A percentile compares a stretch with the other conserved stretches of the same genome.
These are phyloP conservation scores for Mycena crocata DNA, from an alignment of 768 basidiomycete genomes.

Conservation along the genomic window DNA sequence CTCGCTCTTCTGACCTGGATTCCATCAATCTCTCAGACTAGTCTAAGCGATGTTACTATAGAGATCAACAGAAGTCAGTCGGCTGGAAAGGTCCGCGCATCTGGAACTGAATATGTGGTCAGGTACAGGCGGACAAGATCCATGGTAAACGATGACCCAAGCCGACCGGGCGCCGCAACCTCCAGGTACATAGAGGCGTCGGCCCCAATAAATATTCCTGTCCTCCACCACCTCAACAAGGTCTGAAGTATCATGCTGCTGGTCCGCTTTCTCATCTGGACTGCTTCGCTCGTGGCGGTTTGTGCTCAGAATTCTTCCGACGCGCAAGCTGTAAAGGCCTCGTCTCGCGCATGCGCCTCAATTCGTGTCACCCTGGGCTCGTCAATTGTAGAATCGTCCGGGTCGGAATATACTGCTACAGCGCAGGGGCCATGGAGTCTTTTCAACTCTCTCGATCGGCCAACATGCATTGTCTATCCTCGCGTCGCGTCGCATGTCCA, in stretches of 20 bases:
- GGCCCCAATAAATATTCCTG: too few relatives aligned
- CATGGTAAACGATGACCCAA: too few relatives aligned
- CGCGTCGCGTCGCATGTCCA: constrained; percentile 47
- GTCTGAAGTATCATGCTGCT: not conserved
- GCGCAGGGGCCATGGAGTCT: constrained; percentile 44
- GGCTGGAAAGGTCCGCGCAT: too few relatives aligned
- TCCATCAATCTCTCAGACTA: too few relatives aligned
- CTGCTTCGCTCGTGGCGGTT: not conserved
- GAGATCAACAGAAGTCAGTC: too few relatives aligned
- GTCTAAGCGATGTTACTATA: too few relatives aligned
- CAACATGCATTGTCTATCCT: constrained; percentile 54
- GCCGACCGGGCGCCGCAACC: too few relatives aligned
- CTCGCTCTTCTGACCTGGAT: too few relatives aligned
- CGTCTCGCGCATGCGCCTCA: constrained; percentile 4
- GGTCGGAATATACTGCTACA: constrained; percentile 24
- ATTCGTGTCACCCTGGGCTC: not conserved
- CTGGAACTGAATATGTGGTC: too few relatives aligned
- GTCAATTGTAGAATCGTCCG: constrained; percentile 19
- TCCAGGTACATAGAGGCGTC: too few relatives aligned
- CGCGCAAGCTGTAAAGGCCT: not conserved
- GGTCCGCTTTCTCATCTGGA: not conserved
- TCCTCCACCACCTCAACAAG: too few relatives aligned
- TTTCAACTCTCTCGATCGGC: constrained; percentile 47
- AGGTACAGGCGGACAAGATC: too few relatives aligned
- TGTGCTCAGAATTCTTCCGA: not conserved